A percentile compares a stretch with the other conserved stretches of the same genome.
These are phyloP conservation scores for Cercospora janseana DNA, from an alignment of 2,329 filamentous ascomycete genomes.

Conservation along the genomic window DNA sequence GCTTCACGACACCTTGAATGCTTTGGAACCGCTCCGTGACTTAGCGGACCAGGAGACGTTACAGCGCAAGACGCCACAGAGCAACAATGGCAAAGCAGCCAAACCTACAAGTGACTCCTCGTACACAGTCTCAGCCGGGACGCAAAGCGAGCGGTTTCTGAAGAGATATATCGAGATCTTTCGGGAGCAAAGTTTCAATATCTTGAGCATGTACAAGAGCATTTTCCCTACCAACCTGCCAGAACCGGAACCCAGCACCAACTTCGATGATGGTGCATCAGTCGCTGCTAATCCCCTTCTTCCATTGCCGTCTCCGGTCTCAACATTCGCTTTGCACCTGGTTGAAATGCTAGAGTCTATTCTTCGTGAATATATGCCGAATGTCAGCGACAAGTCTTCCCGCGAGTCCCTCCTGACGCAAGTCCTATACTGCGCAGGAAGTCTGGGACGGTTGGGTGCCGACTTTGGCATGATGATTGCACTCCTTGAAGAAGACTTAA, in stretches of 20 bases:
- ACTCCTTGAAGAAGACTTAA: slow-evolving; percentile 50
- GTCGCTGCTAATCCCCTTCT: slow-evolving; percentile 40
- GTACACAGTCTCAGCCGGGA: slow-evolving; percentile 60
- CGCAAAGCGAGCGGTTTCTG: slow-evolving; percentile 89
- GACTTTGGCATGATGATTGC: slow-evolving; percentile 91
- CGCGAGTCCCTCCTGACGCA: slow-evolving; percentile 88
- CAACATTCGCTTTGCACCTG: slow-evolving; percentile 81
- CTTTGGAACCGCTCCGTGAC: slow-evolving; percentile 79
- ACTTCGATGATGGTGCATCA: neutral
- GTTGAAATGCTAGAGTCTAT: slow-evolving; percentile 78
- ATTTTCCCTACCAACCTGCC: slow-evolving; percentile 69
- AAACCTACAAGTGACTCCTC: slow-evolving; percentile 41
- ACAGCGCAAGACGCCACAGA: slow-evolving; percentile 39
- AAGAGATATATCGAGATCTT: slow-evolving; percentile 98
- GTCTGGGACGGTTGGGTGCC: slow-evolving; percentile 81
- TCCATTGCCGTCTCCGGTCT: slow-evolving; percentile 70
- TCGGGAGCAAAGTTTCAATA: slow-evolving; percentile 93
- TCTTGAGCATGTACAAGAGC: slow-evolving; percentile 89
- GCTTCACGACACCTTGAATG: slow-evolving; percentile 74
- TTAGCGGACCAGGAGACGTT: slow-evolving; percentile 82
- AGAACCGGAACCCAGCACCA: slow-evolving; percentile 19
- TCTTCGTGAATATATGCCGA: slow-evolving; percentile 72
- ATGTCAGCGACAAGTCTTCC: slow-evolving; percentile 73
- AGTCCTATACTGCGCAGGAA: slow-evolving; percentile 88
- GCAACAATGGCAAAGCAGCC: slow-evolving; percentile 33